These are phyloP conservation scores for Rosa hybrid DNA, from an alignment of 331 rosid genomes.

Conservation along the genomic window DNA sequence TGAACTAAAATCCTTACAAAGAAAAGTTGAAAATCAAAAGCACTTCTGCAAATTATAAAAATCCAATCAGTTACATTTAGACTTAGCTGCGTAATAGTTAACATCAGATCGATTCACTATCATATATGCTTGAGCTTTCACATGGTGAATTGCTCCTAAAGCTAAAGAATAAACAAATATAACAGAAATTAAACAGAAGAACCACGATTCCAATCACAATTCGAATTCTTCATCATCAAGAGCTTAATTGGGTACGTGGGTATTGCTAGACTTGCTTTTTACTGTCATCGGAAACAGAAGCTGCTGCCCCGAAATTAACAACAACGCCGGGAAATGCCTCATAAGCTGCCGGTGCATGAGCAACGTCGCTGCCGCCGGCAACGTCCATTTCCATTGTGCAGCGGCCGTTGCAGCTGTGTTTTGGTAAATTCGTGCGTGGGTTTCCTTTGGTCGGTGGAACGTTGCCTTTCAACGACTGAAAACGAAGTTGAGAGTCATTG, in stretches of 20 bases:
- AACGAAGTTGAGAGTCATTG: neutral
- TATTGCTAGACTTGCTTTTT: constrained; percentile 6
- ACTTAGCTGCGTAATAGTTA: neutral
- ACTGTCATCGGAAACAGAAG: constrained; percentile 8
- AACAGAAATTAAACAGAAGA: neutral
- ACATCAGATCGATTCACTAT: neutral
- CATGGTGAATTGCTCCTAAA: neutral
- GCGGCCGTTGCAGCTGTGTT: constrained; percentile 36
- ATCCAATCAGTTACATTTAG: neutral
- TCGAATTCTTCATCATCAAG: neutral
- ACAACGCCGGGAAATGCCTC: constrained; percentile 9
- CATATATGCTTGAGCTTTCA: neutral
- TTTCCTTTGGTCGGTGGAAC: constrained; percentile 6
- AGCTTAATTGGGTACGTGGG: neutral
- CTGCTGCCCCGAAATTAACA: constrained; percentile 25
- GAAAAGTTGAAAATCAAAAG: neutral
- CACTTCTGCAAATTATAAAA: neutral
- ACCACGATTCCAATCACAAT: neutral
- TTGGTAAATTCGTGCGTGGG: constrained; percentile 46
- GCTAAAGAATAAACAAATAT: neutral
- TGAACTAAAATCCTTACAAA: neutral
- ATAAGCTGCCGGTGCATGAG: constrained; percentile 19
- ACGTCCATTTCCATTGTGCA: constrained; percentile 41
- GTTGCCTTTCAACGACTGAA: constrained; percentile 28
- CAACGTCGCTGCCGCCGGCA: neutral